Percentiles rank a stretch among this genome's conserved stretches.
Evolutionary conservation across 768 basidiomycete genomes (phyloP).

Genomic region (Calocera cornea): DNA sequence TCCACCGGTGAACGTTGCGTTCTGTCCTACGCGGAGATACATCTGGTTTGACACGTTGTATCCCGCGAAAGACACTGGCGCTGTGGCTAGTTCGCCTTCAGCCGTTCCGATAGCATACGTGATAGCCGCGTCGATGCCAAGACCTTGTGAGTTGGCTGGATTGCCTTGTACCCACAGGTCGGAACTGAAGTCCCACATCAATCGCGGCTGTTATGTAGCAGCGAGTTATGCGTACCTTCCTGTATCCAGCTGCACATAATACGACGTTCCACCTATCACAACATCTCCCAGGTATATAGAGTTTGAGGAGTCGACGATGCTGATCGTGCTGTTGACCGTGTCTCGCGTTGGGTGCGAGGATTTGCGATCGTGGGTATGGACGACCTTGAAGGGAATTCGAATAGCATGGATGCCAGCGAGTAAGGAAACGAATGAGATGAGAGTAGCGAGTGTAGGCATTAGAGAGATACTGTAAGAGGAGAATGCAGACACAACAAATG

Average conservation of each 20-base stretch:
- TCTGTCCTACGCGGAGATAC: background rate
- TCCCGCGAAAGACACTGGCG: background rate
- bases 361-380: background rate
- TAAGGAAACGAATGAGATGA: background rate
- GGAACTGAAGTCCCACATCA: background rate
- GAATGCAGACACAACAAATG: background rate
- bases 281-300: background rate
- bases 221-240: background rate
- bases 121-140: background rate
- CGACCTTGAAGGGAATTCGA: slow-evolving; percentile 1
- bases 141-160: background rate
- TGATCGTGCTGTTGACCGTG: background rate
- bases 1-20: background rate
- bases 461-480: background rate
- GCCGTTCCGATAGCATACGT: background rate
- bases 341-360: background rate
- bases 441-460: slow-evolving; percentile 4
- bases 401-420: background rate
- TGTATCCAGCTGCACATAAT: background rate
- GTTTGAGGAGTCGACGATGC: background rate
- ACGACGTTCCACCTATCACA: background rate
- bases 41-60: background rate
- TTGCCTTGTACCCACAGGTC: slow-evolving; percentile 1
- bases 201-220: background rate
- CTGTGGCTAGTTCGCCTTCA: background rate